phyloP scores from a whole-genome alignment of 2,329 filamentous ascomycete genomes.

The Cladosporium oxysporum region DNA sequence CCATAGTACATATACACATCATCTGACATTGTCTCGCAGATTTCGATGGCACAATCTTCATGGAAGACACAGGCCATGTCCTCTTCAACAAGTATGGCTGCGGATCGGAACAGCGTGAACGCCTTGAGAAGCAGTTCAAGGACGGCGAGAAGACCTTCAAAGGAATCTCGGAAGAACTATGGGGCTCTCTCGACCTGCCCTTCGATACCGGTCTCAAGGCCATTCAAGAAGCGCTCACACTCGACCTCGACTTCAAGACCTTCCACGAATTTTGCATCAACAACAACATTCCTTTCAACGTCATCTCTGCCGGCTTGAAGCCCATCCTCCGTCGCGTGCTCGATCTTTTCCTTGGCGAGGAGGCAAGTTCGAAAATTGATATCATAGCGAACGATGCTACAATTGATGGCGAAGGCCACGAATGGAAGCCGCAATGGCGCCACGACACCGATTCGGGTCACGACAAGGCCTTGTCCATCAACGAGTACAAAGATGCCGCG shows the following conservation, averaged over 20 bases:
- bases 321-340: conserved; percentile 63
- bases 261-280: conserved; percentile 67
- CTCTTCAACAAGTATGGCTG: conserved; percentile 68
- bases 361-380: conserved; percentile 60
- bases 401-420: conserved; percentile 58
- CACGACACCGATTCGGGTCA: conserved; percentile 67
- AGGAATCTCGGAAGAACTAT: conserved; percentile 72
- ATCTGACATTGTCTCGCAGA: conserved; percentile 45
- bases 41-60: conserved; percentile 72
- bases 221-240: conserved; percentile 62
- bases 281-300: conserved; percentile 67
- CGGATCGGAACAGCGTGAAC: conserved; percentile 56
- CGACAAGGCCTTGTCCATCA: conserved; percentile 66
- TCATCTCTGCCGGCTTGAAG: conserved; percentile 68
- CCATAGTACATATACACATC: background rate
- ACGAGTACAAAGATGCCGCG: conserved; percentile 59
- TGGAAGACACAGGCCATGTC: conserved; percentile 64
- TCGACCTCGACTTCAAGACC: conserved; percentile 63
- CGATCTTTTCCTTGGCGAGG: conserved; percentile 65
- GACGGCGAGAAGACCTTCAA: conserved; percentile 66
- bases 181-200: conserved; percentile 65
- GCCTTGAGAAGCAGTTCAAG: conserved; percentile 66
- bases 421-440: conserved; percentile 68
- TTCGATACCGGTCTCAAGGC: conserved; percentile 68
- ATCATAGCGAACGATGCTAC: conserved; percentile 69